Evolutionary conservation across 75 land plant species (phyloP).

Genomic region (Sequoia sempervirens): DNA sequence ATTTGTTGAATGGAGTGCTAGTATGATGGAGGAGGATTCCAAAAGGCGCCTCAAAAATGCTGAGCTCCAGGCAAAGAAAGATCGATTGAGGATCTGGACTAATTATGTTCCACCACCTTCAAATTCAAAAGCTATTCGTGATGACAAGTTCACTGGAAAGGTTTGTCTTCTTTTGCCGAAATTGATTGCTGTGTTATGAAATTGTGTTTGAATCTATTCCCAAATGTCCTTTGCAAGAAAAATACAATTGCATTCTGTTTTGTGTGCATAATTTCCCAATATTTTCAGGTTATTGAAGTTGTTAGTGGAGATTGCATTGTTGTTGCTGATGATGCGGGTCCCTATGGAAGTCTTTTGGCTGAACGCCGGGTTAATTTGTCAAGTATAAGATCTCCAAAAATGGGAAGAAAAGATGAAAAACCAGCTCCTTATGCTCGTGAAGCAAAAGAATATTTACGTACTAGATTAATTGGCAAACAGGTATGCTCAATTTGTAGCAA

Average conservation of each 20-base stretch:
- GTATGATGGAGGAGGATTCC: conserved; percentile 87
- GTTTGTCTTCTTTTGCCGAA: conserved; percentile 26
- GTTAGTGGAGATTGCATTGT: conserved; percentile 98
- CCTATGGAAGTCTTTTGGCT: conserved; percentile 72
- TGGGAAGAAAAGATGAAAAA: conserved; percentile 69
- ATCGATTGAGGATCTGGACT: conserved; percentile 74
- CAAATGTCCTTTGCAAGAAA: not conserved
- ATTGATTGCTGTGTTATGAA: not conserved
- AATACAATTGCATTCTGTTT: not conserved
- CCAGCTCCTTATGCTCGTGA: conserved; percentile 90
- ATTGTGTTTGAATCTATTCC: not conserved
- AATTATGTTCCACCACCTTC: conserved; percentile 80
- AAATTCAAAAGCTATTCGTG: conserved; percentile 90
- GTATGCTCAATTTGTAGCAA: conserved; percentile 22
- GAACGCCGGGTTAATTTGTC: conserved; percentile 96
- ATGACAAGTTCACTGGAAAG: conserved; percentile 91
- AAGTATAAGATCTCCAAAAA: conserved; percentile 85
- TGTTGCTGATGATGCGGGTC: conserved; percentile 88
- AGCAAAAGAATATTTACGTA: conserved; percentile 85
- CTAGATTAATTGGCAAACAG: conserved; percentile 78
- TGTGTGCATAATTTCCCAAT: not conserved
- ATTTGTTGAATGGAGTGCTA: conserved; percentile 97
- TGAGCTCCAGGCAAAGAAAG: conserved; percentile 93
- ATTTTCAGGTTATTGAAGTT: conserved; percentile 83
- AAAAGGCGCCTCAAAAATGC: conserved; percentile 70